A percentile compares a stretch with the other conserved stretches of the same genome.
phyloP scores from a whole-genome alignment of 148 eudicot genomes.

The Polygonum aviculare region DNA sequence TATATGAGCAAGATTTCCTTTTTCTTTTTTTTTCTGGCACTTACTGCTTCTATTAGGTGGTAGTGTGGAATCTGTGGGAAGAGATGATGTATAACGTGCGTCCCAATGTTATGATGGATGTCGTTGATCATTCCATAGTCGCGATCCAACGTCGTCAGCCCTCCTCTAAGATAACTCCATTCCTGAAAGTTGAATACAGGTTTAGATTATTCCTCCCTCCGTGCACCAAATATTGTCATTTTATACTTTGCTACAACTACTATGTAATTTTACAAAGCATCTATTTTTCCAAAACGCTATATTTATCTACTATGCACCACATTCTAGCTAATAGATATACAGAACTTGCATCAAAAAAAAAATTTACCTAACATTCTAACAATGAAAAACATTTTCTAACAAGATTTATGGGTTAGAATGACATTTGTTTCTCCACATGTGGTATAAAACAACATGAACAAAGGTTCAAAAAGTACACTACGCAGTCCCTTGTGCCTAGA shows the following conservation, averaged over 20 bases:
- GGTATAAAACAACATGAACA: too few species aligned
- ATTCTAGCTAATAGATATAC: too few species aligned
- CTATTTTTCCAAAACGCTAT: too few species aligned
- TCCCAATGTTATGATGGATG: conserved; percentile 38
- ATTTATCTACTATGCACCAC: too few species aligned
- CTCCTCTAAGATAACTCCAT: conserved; percentile 40
- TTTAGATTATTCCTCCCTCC: not conserved
- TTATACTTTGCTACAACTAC: not conserved
- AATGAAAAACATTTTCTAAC: too few species aligned
- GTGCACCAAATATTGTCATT: too few species aligned
- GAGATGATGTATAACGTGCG: conserved; percentile 43
- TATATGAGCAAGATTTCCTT: not conserved
- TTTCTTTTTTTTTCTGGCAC: conserved; percentile 1
- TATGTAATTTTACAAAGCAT: not conserved
- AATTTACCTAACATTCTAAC: too few species aligned
- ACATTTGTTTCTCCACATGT: too few species aligned
- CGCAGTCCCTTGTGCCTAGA: too few species aligned
- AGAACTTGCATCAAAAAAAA: too few species aligned
- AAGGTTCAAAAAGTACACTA: too few species aligned
- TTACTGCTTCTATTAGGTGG: conserved; percentile 39
- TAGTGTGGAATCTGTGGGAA: conserved; percentile 53
- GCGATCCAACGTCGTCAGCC: conserved; percentile 37
- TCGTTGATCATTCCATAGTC: conserved; percentile 39
- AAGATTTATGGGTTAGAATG: too few species aligned
- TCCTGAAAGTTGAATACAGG: conserved; percentile 18